These are phyloP conservation scores for Trametes pubescens DNA, from an alignment of 1,284 basidiomycete genomes.

Conservation along the genomic window DNA sequence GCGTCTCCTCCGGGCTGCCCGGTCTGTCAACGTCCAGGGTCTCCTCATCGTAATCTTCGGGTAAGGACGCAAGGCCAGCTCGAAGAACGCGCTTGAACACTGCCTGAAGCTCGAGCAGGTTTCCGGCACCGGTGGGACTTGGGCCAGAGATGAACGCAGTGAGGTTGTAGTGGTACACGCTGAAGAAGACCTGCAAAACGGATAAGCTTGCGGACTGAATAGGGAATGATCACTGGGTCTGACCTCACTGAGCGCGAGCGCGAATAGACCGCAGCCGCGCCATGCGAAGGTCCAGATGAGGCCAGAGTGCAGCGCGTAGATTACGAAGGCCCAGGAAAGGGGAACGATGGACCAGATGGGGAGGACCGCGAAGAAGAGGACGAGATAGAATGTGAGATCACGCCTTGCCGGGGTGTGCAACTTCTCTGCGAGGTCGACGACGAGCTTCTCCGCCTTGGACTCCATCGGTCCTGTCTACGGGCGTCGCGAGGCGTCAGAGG, in stretches of 20 bases:
- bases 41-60: conserved; percentile 64
- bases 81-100: conserved; percentile 70
- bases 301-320: conserved; percentile 60
- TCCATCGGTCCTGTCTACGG: conserved; percentile 25
- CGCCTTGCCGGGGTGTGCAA: conserved; percentile 45
- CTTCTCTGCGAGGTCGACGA: conserved; percentile 41
- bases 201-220: conserved; percentile 12
- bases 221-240: conserved; percentile 30
- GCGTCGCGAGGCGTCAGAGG: conserved; percentile 23
- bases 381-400: conserved; percentile 63
- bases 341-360: conserved; percentile 78
- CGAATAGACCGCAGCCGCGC: conserved; percentile 51
- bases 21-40: conserved; percentile 59
- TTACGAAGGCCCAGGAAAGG: conserved; percentile 72
- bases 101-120: conserved; percentile 62
- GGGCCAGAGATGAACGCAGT: conserved; percentile 60
- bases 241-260: conserved; percentile 68
- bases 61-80: conserved; percentile 65
- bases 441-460: conserved; percentile 28
- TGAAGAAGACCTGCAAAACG: conserved; percentile 74
- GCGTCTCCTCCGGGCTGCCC: conserved; percentile 66
- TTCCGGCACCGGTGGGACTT: conserved; percentile 54
- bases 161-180: conserved; percentile 72
- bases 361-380: conserved; percentile 65
- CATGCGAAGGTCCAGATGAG: conserved; percentile 52